Base-by-base conservation (phyloP, 495 filamentous ascomycete species). In the Cercophora newfieldiana region DNA sequence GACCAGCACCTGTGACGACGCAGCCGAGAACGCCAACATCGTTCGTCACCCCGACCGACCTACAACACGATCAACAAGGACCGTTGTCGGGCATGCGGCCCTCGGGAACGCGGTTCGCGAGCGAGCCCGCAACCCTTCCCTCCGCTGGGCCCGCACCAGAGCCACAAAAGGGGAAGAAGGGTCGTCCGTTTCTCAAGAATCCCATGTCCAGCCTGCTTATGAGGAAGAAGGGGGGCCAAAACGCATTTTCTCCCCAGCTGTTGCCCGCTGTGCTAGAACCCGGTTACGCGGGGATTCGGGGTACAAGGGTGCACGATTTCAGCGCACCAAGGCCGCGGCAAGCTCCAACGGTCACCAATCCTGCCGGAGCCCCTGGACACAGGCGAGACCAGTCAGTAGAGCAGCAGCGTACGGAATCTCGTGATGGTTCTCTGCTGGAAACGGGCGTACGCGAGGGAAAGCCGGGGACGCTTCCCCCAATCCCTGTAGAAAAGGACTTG, bases 241-340 rank as follows among this genome's bases (percentile, higher is more conserved):
- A 76, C 37, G 74, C 80, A 5, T 73, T 77, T 3, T 80, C 83
- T 26, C 72, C 81, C 12, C 79, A 83, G 56, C 72, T 85, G 28
- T 75, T 87, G n/a, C 85, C 88, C 4, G 78, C 83, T 7, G 33
- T 37, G 7, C 71, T 71, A 1, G 72, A 78, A 28, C 75, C 79
- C 8, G 71, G 60, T 64, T 94, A 93, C 69, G 93, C 92, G 19
- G 78, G 93, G 49, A 97, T 97, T 69, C 85, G 86, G 49, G 93
- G 93, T 28, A 94, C 89, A 10, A 85, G 88, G 31, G 86, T 97
- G 7, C 93, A 97, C 76, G 93, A 97, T 74, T 97, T 97, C 68
- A 94, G 91, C 69, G 91, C 89, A 0, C 93, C 93, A 10, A 81
- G 92, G 37, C 83, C 86, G n/a, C 86, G 83, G 57, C 80, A 86